Evolutionary conservation across 225 moss, liverwort and hornwort species (phyloP).

Genomic region (Lunularia cruciata): DNA sequence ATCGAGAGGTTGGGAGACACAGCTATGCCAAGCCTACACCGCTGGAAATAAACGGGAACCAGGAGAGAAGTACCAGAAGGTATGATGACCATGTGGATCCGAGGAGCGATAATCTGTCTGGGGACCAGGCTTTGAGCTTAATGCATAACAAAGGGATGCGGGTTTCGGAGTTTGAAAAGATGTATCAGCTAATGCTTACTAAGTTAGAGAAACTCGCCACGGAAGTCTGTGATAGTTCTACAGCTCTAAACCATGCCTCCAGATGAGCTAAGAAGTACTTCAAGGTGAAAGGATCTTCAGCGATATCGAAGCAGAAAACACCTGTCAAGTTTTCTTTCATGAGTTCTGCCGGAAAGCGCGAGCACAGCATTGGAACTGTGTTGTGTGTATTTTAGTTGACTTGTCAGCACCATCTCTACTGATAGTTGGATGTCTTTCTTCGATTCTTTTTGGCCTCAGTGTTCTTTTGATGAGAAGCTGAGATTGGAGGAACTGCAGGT

Average conservation of each 20-base stretch:
- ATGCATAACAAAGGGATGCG: conserved; percentile 59
- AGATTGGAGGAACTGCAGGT: conserved; percentile 15
- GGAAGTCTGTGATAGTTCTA: conserved; percentile 78
- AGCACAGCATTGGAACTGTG: background rate
- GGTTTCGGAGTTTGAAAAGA: conserved; percentile 72
- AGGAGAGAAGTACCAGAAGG: conserved; percentile 18
- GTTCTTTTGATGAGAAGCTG: background rate
- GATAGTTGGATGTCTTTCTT: background rate
- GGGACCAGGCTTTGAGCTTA: conserved; percentile 52
- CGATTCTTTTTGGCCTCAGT: conserved; percentile 3
- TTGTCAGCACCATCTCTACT: background rate
- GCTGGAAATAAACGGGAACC: conserved; percentile 21
- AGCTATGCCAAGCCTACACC: conserved; percentile 21
- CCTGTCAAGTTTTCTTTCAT: too few relatives aligned
- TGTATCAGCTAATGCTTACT: conserved; percentile 80
- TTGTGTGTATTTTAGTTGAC: background rate
- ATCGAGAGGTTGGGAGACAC: conserved; percentile 28
- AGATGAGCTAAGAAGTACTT: background rate
- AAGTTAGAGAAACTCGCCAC: conserved; percentile 76
- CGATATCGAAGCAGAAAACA: too few relatives aligned
- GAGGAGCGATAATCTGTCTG: conserved; percentile 44
- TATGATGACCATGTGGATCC: conserved; percentile 22
- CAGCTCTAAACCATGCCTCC: conserved; percentile 40
- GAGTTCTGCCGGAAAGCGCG: conserved; percentile 6
- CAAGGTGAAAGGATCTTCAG: background rate